Base-by-base conservation (phyloP, 352 stramenopile genomes). In the Pythium rhizo-oryzae region DNA sequence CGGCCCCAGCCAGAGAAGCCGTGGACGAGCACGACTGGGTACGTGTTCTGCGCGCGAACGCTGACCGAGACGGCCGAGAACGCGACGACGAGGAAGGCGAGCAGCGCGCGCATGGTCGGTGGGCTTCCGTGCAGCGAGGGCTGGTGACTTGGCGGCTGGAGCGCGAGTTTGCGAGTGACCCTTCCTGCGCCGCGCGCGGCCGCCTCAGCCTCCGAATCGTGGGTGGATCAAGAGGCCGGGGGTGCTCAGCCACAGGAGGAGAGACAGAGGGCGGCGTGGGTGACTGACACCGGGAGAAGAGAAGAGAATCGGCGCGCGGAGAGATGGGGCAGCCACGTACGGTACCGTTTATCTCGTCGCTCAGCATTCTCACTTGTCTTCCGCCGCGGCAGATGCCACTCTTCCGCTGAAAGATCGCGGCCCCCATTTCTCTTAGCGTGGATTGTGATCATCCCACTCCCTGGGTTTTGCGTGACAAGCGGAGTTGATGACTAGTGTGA, bases 21-120 rank as follows among this genome's bases (percentile, higher is more conserved):
- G 24, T 80, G 70, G 41, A 80, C 74, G 5, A 80, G 49, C 3
- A 80, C 50, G 18, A 78, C 61, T 16, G 71, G 71, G 47, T 71
- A 75, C 3, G 50, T 58, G 62, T 75, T 75, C 37, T 69, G 46
- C 19, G 59, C 59, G 21, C 50, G 52, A 30, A 64, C 62, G 15
- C 8, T 19, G 41, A 37, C 50, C 1, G 35, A 59, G 4, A 59
- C 30, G 12, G 55, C 28, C 44, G 55, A 52, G 12, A 71, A 49
- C 50, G 50, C 23, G 12, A 66, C 49, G 19, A 66, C 46, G 6
- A 66, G 35, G 57, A 65, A 56, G 19, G 43, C 30, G 35, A 71
- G 50, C 50, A 71, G 57, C 37, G 11, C 37, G 15, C 37, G 37
- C 37, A 43, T 43, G 37, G 37, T 43, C 11, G 13, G 9, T 12